These are phyloP conservation scores for Aspergillus uvarum DNA, from an alignment of 2,329 filamentous ascomycete genomes.

Conservation along the genomic window DNA sequence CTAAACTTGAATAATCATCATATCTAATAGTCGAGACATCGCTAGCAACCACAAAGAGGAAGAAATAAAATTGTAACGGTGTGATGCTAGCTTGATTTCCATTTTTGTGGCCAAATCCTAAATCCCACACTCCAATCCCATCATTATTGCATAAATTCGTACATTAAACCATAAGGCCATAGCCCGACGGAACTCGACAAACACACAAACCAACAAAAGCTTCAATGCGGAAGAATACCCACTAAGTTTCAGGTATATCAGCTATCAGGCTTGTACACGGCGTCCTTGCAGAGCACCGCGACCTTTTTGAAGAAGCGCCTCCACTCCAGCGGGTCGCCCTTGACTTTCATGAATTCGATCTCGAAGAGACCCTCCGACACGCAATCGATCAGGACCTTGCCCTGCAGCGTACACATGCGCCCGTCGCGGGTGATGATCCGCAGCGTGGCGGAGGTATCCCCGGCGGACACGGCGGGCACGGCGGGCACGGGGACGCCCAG, in stretches of 20 bases:
- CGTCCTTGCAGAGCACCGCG: conserved; percentile 83
- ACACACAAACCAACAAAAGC: neutral
- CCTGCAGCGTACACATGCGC: conserved; percentile 45
- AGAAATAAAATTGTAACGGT: too few relatives aligned
- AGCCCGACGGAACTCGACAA: neutral
- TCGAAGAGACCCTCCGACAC: conserved; percentile 67
- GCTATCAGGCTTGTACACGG: conserved; percentile 63
- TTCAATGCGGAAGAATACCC: neutral
- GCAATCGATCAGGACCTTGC: conserved; percentile 46
- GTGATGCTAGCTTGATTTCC: too few relatives aligned
- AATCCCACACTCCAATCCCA: neutral
- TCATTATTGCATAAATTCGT: neutral
- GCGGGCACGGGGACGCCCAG: conserved; percentile 73
- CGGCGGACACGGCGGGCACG: conserved; percentile 46
- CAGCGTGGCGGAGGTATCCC: conserved; percentile 60
- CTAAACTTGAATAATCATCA: too few relatives aligned
- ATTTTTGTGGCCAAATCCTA: neutral
- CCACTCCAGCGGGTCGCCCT: conserved; percentile 96
- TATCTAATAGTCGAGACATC: too few relatives aligned
- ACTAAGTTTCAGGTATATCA: conserved; percentile 7
- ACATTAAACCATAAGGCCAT: neutral
- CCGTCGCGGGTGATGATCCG: conserved; percentile 69
- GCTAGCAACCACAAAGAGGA: too few relatives aligned
- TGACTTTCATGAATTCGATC: conserved; percentile 88
- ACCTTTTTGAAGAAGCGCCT: conserved; percentile 94